Evolutionary conservation across 768 basidiomycete genomes (phyloP).

Genomic region (Hirschioporus abietinus): DNA sequence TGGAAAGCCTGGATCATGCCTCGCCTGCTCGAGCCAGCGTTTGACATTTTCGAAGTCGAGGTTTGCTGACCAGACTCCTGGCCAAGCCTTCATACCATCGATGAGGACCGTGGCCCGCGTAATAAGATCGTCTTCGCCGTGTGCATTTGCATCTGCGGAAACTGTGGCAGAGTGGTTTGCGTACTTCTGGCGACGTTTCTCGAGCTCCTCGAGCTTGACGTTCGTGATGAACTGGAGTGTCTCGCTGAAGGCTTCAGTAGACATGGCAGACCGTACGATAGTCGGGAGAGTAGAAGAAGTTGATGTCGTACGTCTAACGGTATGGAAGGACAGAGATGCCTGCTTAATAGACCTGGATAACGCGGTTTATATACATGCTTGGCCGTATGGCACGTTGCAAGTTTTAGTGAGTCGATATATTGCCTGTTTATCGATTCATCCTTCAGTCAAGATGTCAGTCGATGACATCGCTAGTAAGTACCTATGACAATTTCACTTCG

Average conservation of each 20-base stretch:
- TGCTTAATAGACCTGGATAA: too few relatives aligned
- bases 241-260: constrained; percentile 25
- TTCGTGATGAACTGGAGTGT: constrained; percentile 39
- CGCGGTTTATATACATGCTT: too few relatives aligned
- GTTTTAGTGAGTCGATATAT: too few relatives aligned
- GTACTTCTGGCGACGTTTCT: constrained; percentile 33
- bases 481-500: too few relatives aligned
- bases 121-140: neutral
- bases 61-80: constrained; percentile 11
- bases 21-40: constrained; percentile 33
- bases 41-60: constrained; percentile 29
- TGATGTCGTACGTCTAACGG: too few relatives aligned
- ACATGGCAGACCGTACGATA: neutral
- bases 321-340: too few relatives aligned
- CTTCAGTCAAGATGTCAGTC: too few relatives aligned
- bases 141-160: neutral
- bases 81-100: constrained; percentile 1
- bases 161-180: constrained; percentile 23
- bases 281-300: too few relatives aligned
- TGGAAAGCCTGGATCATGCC: constrained; percentile 36
- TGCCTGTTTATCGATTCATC: too few relatives aligned
- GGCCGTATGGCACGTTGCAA: too few relatives aligned
- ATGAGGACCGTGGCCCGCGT: neutral
- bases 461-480: too few relatives aligned
- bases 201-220: constrained; percentile 39